Percentiles rank a stretch among this genome's conserved stretches.
These are phyloP conservation scores for Cynara cardunculus DNA, from an alignment of 129 eudicot species.

Conservation along the genomic window DNA sequence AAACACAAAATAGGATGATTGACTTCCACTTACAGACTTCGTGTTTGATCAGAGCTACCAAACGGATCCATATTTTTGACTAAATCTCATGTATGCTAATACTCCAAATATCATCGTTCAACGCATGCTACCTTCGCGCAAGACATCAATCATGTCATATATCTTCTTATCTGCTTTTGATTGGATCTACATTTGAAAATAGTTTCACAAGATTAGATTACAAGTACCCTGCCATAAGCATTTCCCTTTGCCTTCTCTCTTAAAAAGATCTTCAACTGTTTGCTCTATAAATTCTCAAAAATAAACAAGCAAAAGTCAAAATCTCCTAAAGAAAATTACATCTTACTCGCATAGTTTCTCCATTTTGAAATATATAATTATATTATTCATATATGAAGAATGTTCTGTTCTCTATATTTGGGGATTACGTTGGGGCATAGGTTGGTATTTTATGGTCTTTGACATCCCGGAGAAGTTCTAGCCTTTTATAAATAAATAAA, in stretches of 20 bases:
- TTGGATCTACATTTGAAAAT: constrained; percentile 48
- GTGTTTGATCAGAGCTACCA: not conserved
- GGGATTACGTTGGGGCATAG: no score
- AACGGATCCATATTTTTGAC: not conserved
- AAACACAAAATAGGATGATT: constrained; percentile 4
- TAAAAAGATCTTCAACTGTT: not conserved
- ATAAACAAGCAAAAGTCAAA: not conserved
- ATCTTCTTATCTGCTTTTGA: constrained; percentile 76
- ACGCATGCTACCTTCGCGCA: constrained; percentile 94
- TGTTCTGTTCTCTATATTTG: not conserved
- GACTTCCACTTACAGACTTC: not conserved
- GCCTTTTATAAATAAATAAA: no score
- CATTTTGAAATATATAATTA: no score
- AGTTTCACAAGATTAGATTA: constrained; percentile 13
- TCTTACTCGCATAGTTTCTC: no score
- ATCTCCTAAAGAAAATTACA: not conserved
- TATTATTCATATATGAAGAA: not conserved
- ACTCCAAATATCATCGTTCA: constrained; percentile 20
- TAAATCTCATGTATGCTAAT: constrained; percentile 2
- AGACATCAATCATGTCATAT: constrained; percentile 88
- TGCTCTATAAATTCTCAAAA: not conserved
- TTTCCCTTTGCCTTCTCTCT: no score
- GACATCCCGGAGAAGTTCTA: no score
- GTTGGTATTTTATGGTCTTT: no score
- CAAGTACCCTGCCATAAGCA: not conserved